Base-by-base conservation (phyloP, 352 stramenopile species). In the Phytopythium montanum region DNA sequence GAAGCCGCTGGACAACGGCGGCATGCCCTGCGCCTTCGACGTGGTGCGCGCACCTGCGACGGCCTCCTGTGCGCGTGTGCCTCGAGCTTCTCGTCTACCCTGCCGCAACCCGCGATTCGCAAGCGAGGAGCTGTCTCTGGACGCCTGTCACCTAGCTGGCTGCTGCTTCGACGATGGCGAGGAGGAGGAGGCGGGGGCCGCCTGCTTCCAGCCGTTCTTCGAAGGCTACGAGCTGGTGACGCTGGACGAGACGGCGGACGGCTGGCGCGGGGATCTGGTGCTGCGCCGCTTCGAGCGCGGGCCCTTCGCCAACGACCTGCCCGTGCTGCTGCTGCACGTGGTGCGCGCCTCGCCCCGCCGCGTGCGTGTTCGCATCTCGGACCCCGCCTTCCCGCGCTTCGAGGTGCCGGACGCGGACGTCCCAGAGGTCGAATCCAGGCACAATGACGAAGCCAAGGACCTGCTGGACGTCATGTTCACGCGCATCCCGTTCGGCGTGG, bases 311-410 rank as follows among this genome's bases (percentile, higher is more conserved):
- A 96, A 94, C 54, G 86, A 95, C 51, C 63, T 92, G 16, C 38
- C 75, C 4, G 56, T 85, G 34, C 56, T 96, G 18, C 49, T 70
- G 54, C 59, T 96, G n/a, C 61, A 85, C 38, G 83, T 96, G 23
- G 62, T 76, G 44, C 74, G 72, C 25, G 78, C 90, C 48, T 75
- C 76, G 21, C 26, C 62, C 28, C 66, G 63, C 25, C 71, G 73
- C 51, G 61, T 91, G 45, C 81, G 81, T 5, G 75, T 96, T n/a
- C 85, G 85, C 42, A 90, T 96, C 61, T 92, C 80, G 6, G 86
- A 96, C 45, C 76, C 84, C 0, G 72, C 77, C 4, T 91, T 92
- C 53, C 59, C 66, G 12, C 72, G 86, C 7, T 94, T 79, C 26
- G 85, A 96, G 77, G 80, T 94, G 0, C 72, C 77, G 0, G 67